A percentile compares a stretch with the other conserved stretches of the same genome.
phyloP scores from a whole-genome alignment of 2,329 filamentous ascomycete species.

The Bipolaris cookei region DNA sequence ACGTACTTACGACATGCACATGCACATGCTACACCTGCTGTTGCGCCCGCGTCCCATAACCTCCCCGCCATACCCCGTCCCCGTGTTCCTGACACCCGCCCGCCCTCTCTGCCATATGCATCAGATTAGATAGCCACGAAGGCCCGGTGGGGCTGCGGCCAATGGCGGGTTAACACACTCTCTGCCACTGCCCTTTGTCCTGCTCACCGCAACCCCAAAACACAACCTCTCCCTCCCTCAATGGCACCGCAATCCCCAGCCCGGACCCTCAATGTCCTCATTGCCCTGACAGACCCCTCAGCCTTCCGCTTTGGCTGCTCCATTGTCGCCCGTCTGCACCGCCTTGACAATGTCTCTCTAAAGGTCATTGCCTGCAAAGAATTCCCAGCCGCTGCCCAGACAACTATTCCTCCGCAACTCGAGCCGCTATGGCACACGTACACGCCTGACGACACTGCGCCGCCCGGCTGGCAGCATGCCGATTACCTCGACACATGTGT shows the following conservation, averaged over 20 bases:
- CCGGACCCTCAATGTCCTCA: slow-evolving; percentile 47
- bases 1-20: too few species aligned
- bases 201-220: slow-evolving; percentile 8
- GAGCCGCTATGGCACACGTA: slow-evolving; percentile 43
- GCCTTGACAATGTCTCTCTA: slow-evolving; percentile 67
- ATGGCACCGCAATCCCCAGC: slow-evolving; percentile 14
- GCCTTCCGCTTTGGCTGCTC: slow-evolving; percentile 71
- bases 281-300: slow-evolving; percentile 69
- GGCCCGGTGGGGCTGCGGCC: slow-evolving; percentile 22
- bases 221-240: slow-evolving; percentile 11
- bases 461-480: slow-evolving; percentile 33
- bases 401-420: slow-evolving; percentile 34
- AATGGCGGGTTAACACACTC: slow-evolving; percentile 29
- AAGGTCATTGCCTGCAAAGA: slow-evolving; percentile 41
- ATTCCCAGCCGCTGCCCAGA: slow-evolving; percentile 30
- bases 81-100: neutral
- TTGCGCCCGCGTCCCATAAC: neutral
- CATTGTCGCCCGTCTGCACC: slow-evolving; percentile 70
- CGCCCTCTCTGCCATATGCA: slow-evolving; percentile 1
- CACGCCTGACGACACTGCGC: slow-evolving; percentile 24
- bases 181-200: slow-evolving; percentile 1
- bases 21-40: neutral
- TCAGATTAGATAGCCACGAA: slow-evolving; percentile 1
- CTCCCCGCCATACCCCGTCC: neutral
- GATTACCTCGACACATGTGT: slow-evolving; percentile 58